Base-by-base conservation (phyloP, 257 asterid genomes). In the Primulina eburnea region DNA sequence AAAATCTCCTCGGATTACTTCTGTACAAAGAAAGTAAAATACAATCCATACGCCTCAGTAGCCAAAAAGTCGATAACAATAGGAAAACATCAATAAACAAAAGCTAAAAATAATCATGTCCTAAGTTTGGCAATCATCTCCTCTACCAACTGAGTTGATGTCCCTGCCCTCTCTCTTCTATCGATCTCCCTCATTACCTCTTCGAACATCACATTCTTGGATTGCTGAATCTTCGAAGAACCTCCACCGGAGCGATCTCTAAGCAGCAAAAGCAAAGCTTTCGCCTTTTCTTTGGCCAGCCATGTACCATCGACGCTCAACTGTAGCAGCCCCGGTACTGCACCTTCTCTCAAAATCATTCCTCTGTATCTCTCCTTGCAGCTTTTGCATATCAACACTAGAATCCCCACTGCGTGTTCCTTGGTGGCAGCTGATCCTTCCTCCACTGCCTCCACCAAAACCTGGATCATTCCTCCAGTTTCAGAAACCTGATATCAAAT, bases 111-210 rank as follows among this genome's bases (percentile, higher is more conserved):
- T 4, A 16, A 65, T 84, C 82, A 85, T 69, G 93, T 87, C 67
- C 90, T 82, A 67, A 91, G 96, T 81, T 82, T 91, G 76, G 96
- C 92, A 55, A 89, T 89, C 91, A 89, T 87, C 78, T 87, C 87
- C 83, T 91, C 96, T 71, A 91, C 90, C 65, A 84, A 9, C 70
- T 82, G 76, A 8, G 81, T 34, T 2, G 85, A 85, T 43, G 78
- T 81, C 28, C 86, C 96, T 12, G 68, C 71, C 62, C 82, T 82
- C 37, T 87, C 95, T 47, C 77, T 94, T 72, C 83, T 70, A 73
- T 91, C 97, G 29, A 91, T 91, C 88, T 79, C 79, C 64, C 91
- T 80, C 96, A 91, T 91, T 26, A 79, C 88, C 71, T 83, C 78
- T 65, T 86, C 91, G 76, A 86, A 72, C 62, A 73, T 61, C 77